Base-by-base conservation (phyloP, 805 yeast species). In the Saccharomyces mikatae region DNA sequence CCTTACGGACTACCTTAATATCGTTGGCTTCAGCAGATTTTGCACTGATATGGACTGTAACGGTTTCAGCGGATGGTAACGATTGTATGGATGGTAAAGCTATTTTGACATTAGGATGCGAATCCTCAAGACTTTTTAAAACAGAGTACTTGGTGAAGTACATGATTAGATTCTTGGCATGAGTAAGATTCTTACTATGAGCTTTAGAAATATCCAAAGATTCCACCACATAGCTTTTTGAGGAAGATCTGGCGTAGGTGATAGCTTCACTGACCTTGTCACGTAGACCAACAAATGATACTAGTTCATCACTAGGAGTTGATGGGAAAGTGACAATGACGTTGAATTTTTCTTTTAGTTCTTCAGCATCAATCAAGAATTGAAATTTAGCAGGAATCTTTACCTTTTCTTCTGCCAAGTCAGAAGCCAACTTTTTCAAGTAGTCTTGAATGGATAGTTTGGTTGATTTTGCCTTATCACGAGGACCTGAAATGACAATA, bases 201-300 rank as follows among this genome's bases (percentile, higher is more conserved):
- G 98, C 96, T 70, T 81, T 85, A 10, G 95, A 83, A 69, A 94
- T 84, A 63, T 90, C 96, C 65, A 94, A 76, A 36, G 82, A 72
- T 59, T 84, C 89, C 46, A 84, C 80, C 54, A 77, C 74, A 66
- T 77, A 82, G 53, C 80, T 76, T 49, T 82, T 74, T 32, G 94
- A 80, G 46, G 81, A 75, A 50, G 76, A 67, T 68, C 83, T 80
- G 14, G 92, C 88, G 56, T 71, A 73, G 29, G 75, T 75, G 57
- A 85, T 75, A 21, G 97, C 97, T 17, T 74, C 72, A 11, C 76
- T 63, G 51, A 91, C 78, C 53, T 80, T 76, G 14, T 71, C 60
- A n/a, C 77, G 74, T 52, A 82, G 83, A 61, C 94, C 96, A 54
- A 82, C 72, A 66, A 87, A 84, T 47, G 78, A 69, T 48, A 85